Percentiles rank a stretch among this genome's conserved stretches.
These are phyloP conservation scores for Silene noctiflora DNA, from an alignment of 179 eudicot species.

Conservation along the genomic window DNA sequence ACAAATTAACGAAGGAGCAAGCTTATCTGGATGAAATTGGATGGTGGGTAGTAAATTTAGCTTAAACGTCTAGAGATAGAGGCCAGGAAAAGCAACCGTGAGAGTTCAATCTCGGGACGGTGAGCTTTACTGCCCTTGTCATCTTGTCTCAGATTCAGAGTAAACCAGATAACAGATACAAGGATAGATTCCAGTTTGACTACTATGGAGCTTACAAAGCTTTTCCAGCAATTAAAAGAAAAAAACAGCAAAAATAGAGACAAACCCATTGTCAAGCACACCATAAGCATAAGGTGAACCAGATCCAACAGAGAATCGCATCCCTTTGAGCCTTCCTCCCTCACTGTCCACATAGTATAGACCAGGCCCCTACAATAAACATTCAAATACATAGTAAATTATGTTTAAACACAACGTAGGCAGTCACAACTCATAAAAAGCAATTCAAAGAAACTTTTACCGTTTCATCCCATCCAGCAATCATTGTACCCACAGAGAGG, in stretches of 20 bases:
- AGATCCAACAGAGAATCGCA: slow-evolving; percentile 91
- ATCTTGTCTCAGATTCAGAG: too few relatives aligned
- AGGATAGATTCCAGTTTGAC: not conserved
- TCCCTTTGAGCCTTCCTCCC: slow-evolving; percentile 96
- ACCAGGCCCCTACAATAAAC: slow-evolving; percentile 78
- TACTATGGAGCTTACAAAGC: too few relatives aligned
- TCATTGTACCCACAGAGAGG: slow-evolving; percentile 97
- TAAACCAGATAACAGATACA: not conserved
- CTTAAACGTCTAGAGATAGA: too few relatives aligned
- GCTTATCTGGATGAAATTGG: too few relatives aligned
- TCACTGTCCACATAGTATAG: slow-evolving; percentile 97
- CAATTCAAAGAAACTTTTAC: slow-evolving; percentile 29
- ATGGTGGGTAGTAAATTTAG: too few relatives aligned
- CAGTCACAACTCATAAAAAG: not conserved
- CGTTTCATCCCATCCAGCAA: slow-evolving; percentile 99
- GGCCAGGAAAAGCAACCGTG: too few relatives aligned
- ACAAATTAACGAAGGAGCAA: too few relatives aligned
- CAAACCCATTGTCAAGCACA: slow-evolving; percentile 89
- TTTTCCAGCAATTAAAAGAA: not conserved
- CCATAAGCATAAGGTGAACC: slow-evolving; percentile 99
- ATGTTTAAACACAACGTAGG: not conserved
- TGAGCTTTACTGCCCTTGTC: too few relatives aligned
- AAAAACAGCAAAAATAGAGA: slow-evolving; percentile 1
- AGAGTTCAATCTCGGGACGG: too few relatives aligned
- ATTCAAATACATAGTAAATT: not conserved